Base-by-base conservation (phyloP, 2,329 filamentous ascomycete genomes). In the Parasarocladium wereldwijsianum region DNA sequence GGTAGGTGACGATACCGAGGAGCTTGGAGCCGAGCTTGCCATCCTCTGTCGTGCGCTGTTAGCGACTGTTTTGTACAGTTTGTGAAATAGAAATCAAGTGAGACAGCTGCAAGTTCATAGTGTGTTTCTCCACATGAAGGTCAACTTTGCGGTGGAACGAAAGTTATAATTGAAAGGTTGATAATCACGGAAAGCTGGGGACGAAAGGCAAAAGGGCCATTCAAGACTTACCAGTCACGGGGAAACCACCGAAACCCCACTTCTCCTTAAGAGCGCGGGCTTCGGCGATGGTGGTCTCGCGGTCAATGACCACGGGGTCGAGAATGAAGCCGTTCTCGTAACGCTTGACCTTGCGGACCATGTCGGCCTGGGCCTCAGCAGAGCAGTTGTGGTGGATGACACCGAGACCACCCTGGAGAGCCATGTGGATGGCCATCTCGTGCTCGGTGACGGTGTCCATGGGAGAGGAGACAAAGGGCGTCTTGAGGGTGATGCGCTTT, bases 371-470 rank as follows among this genome's bases (percentile, higher is more conserved):
- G 33, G 83, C 82, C 17, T 96, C 84, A 17, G 86, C 72, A n/a
- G 86, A 90, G 70, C 90, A 98, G 67, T 98, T 98, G 72, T 98
- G 90, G 67, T 98, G 90, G 43, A 98, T 93, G 44, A 98, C 85
- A 61, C 90, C 83, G 12, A 92, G 66, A 47, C 83, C 83, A 45
- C 83, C 83, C 50, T 90, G 78, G 18, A 90, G 69, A 31, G 83
- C 83, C 70, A 92, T 93, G 62, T 94, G 83, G 46, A 98, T 96
- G 40, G 90, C 92, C 92, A 98, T 98, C 55, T 93, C 87, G 62
- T 93, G 82, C 65, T 98, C 90, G 24, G 92, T 98, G 53, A 98
- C 90, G 8, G 90, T 98, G 64, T 98, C 90, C 90, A 98, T 98
- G 47, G 92, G 90, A 22, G 90, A 96, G 26, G 90, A 98, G 41